Evolutionary conservation across 2,329 filamentous ascomycete species (phyloP).

Genomic region (Colletotrichum sidae): DNA sequence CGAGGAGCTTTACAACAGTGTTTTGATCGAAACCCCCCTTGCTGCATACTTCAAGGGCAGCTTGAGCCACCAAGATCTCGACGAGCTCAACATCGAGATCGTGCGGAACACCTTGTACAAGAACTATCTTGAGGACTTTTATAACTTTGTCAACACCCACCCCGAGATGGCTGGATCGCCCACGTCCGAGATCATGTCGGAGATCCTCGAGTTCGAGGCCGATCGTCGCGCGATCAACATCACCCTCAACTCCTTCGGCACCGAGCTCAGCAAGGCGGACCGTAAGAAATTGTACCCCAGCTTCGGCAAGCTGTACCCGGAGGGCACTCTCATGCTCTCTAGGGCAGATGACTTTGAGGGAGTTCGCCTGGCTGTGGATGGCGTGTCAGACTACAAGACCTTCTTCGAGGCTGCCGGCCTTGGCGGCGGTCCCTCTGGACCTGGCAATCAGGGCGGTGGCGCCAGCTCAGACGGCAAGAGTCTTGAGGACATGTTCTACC

Average conservation of each 20-base stretch:
- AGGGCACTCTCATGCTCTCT: constrained; percentile 94
- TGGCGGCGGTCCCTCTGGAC: constrained; percentile 75
- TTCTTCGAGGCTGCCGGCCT: constrained; percentile 95
- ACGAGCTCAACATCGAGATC: constrained; percentile 99
- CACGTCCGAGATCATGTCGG: constrained; percentile 93
- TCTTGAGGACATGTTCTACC: constrained; percentile 97
- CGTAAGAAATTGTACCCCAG: constrained; percentile 95
- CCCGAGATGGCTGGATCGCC: constrained; percentile 88
- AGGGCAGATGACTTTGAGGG: constrained; percentile 95
- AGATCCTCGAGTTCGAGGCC: constrained; percentile 96
- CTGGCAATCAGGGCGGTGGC: constrained; percentile 88
- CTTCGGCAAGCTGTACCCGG: constrained; percentile 92
- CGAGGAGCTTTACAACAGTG: constrained; percentile 98
- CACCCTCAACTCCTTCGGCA: constrained; percentile 98
- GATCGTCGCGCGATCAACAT: constrained; percentile 98
- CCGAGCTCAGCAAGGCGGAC: constrained; percentile 92
- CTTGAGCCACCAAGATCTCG: constrained; percentile 93
- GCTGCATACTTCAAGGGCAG: constrained; percentile 98
- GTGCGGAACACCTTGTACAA: constrained; percentile 99
- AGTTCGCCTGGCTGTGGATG: constrained; percentile 92
- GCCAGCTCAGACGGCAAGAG: constrained; percentile 86
- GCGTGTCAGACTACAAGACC: constrained; percentile 90
- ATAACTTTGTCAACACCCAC: constrained; percentile 92
- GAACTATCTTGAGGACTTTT: constrained; percentile 98
- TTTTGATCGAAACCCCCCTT: constrained; percentile 94